phyloP scores from a whole-genome alignment of 1,139 yeast genomes.

The Yamadazyma siamensis region DNA sequence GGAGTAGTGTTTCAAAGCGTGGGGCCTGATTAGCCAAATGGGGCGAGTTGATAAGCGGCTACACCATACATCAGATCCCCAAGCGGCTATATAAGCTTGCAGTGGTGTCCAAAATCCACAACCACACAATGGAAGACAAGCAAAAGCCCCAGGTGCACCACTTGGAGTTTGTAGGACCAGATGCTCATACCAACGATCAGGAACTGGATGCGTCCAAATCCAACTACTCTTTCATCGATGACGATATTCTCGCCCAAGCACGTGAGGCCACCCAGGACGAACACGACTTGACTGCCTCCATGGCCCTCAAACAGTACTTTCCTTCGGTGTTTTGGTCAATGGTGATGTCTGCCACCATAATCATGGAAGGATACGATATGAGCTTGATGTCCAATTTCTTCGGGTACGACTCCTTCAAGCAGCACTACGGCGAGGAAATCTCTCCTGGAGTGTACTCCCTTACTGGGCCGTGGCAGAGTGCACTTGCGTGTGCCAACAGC shows the following conservation, averaged over 20 bases:
- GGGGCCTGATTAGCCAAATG: too few species aligned
- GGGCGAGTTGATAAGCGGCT: too few species aligned
- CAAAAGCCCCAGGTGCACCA: too few species aligned
- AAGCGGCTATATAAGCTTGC: not conserved
- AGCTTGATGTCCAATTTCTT: slow-evolving; percentile 35
- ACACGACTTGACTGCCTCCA: slow-evolving; percentile 14
- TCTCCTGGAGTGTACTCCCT: slow-evolving; percentile 30
- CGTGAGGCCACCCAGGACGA: slow-evolving; percentile 17
- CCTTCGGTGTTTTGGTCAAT: slow-evolving; percentile 46
- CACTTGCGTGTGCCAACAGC: slow-evolving; percentile 30
- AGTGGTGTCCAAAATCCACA: not conserved
- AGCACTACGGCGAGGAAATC: slow-evolving; percentile 32
- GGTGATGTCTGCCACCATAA: slow-evolving; percentile 34
- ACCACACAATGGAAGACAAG: not conserved
- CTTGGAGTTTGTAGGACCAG: too few species aligned
- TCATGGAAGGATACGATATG: slow-evolving; percentile 48
- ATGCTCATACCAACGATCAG: too few species aligned
- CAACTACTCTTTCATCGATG: too few species aligned
- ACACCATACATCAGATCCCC: too few species aligned
- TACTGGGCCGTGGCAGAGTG: slow-evolving; percentile 45
- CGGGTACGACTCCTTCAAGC: slow-evolving; percentile 38
- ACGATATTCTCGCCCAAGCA: too few species aligned
- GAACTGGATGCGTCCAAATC: too few species aligned
- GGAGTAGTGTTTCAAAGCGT: too few species aligned
- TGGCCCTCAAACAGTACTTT: slow-evolving; percentile 17